phyloP scores from a whole-genome alignment of 2,329 filamentous ascomycete species.

The Neonectria faginata region DNA sequence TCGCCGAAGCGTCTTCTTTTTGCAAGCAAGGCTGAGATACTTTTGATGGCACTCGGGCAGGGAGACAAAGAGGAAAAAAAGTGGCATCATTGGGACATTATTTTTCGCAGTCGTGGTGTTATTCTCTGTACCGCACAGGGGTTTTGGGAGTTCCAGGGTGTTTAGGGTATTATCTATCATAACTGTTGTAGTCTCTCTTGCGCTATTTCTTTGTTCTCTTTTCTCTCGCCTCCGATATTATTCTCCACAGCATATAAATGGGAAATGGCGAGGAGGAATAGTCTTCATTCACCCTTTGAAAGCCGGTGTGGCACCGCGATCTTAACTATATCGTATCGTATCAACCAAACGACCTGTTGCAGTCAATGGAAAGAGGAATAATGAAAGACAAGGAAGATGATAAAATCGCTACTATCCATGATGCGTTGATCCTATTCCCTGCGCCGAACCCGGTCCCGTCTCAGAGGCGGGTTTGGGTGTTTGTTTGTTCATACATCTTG shows the following conservation, averaged over 20 bases:
- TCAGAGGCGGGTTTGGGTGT: not conserved
- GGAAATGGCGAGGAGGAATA: not conserved
- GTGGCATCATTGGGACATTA: conserved; percentile 14
- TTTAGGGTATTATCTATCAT: conserved; percentile 25
- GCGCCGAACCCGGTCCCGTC: not conserved
- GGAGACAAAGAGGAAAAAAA: conserved; percentile 16
- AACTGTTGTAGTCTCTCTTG: conserved; percentile 19
- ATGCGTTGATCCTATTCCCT: not conserved
- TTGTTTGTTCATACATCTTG: conserved; percentile 17
- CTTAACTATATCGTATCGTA: conserved; percentile 1
- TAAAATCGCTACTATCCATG: not conserved
- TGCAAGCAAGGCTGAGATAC: conserved; percentile 4
- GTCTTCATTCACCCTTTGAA: not conserved
- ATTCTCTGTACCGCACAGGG: conserved; percentile 22
- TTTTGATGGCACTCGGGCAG: conserved; percentile 8
- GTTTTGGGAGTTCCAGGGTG: conserved; percentile 29
- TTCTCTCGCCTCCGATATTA: not conserved
- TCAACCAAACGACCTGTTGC: not conserved
- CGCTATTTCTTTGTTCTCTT: conserved; percentile 1
- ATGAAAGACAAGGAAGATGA: conserved; percentile 8
- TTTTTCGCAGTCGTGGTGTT: conserved; percentile 16
- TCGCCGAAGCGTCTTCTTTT: conserved; percentile 25
- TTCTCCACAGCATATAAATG: not conserved
- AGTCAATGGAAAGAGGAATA: not conserved
- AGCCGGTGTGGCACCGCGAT: not conserved